Evolutionary conservation across 192 early-diverging fungal genomes (phyloP).

Genomic region (Powellomyces hirtus): DNA sequence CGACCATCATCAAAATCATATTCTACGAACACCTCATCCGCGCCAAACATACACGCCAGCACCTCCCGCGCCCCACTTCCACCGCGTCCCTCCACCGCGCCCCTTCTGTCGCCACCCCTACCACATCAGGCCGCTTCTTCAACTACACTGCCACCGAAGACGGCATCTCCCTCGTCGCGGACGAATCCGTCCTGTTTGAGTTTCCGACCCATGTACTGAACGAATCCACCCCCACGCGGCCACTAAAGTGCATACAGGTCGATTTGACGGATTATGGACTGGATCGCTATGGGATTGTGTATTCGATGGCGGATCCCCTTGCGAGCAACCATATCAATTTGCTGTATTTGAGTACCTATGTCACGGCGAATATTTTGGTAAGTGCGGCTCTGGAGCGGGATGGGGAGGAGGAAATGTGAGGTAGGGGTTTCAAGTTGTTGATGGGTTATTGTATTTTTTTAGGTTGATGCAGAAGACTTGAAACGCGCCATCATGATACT

Average conservation of each 20-base stretch:
- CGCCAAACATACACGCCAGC: background rate
- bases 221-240: slow-evolving; percentile 39
- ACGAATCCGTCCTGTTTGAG: slow-evolving; percentile 52
- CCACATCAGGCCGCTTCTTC: slow-evolving; percentile 51
- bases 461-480: slow-evolving; percentile 13
- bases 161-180: slow-evolving; percentile 67
- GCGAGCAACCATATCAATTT: slow-evolving; percentile 56
- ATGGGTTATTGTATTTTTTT: background rate
- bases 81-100: background rate
- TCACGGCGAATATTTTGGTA: slow-evolving; percentile 68
- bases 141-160: slow-evolving; percentile 66
- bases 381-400: background rate
- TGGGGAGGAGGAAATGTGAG: no score
- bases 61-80: background rate
- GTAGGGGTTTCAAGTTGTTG: background rate
- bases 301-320: slow-evolving; percentile 64
- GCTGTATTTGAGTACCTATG: slow-evolving; percentile 65
- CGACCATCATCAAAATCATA: slow-evolving; percentile 56
- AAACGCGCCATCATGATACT: slow-evolving; percentile 14
- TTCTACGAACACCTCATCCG: slow-evolving; percentile 49
- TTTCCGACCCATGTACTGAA: slow-evolving; percentile 43
- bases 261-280: slow-evolving; percentile 50
- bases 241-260: slow-evolving; percentile 64
- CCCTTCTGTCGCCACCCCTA: background rate
- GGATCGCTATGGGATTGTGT: slow-evolving; percentile 69